These are phyloP conservation scores for Tuber magnatum DNA, from an alignment of 495 filamentous ascomycete species.

Conservation along the genomic window DNA sequence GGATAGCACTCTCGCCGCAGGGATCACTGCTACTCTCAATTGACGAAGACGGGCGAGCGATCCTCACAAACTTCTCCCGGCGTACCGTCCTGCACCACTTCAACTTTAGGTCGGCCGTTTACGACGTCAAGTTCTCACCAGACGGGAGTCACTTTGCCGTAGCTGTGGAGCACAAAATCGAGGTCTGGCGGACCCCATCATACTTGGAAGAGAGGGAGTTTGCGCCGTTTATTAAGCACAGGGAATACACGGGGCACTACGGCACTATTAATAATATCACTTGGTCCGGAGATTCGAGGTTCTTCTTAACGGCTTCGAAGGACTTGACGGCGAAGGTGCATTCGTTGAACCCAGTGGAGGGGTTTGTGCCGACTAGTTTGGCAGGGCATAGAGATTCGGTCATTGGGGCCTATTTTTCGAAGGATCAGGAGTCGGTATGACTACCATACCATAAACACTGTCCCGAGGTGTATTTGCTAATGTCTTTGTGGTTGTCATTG, in stretches of 20 bases:
- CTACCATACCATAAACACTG: neutral
- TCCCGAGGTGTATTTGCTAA: neutral
- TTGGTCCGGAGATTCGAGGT: constrained; percentile 92
- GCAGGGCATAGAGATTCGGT: constrained; percentile 84
- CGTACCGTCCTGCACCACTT: constrained; percentile 85
- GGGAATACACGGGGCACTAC: constrained; percentile 78
- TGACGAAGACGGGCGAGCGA: constrained; percentile 88
- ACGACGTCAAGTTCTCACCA: constrained; percentile 83
- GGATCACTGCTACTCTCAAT: constrained; percentile 86
- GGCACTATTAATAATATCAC: constrained; percentile 76
- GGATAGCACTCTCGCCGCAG: constrained; percentile 76
- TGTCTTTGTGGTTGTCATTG: neutral
- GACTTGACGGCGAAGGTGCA: constrained; percentile 90
- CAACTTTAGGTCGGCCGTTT: constrained; percentile 75
- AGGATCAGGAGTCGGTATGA: constrained; percentile 63
- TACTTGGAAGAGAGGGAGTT: constrained; percentile 82
- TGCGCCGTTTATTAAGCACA: constrained; percentile 84
- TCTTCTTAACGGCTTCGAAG: constrained; percentile 83
- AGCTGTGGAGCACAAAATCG: constrained; percentile 71
- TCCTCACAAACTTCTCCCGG: constrained; percentile 80
- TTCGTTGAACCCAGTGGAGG: constrained; percentile 80
- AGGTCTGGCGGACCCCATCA: constrained; percentile 90
- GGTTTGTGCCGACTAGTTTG: constrained; percentile 79
- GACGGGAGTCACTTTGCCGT: constrained; percentile 86
- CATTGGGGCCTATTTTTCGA: constrained; percentile 83